Percentiles rank a stretch among this genome's conserved stretches.
These are phyloP conservation scores for Oenanthe javanica DNA, from an alignment of 140 eudicot species.

Conservation along the genomic window DNA sequence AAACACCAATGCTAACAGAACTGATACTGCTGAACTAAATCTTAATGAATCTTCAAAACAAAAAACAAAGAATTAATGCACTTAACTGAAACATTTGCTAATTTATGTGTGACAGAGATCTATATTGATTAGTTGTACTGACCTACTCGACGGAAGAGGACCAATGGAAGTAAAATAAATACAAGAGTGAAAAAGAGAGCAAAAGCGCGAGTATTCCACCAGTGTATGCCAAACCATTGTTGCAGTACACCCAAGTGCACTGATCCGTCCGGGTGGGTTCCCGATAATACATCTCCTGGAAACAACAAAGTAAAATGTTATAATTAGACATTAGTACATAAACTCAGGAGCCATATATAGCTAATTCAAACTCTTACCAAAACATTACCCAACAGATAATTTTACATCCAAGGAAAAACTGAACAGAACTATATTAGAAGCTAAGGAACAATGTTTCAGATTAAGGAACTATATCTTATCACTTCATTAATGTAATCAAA, in stretches of 20 bases:
- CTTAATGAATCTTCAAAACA: constrained; percentile 43
- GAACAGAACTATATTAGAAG: not conserved
- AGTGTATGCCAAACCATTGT: constrained; percentile 85
- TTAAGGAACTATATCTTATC: not conserved
- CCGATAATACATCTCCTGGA: constrained; percentile 84
- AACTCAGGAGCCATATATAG: not conserved
- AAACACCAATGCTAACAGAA: constrained; percentile 72
- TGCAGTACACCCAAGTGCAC: constrained; percentile 76
- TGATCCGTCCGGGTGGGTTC: constrained; percentile 47
- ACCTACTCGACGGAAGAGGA: constrained; percentile 86
- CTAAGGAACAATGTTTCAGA: not conserved
- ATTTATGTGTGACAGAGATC: not conserved
- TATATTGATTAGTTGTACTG: constrained; percentile 16
- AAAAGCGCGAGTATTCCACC: constrained; percentile 82
- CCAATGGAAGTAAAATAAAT: constrained; percentile 79
- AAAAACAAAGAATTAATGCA: not conserved
- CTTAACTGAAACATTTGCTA: not conserved
- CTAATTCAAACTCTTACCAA: not conserved
- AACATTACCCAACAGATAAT: not conserved
- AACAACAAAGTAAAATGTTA: not conserved
- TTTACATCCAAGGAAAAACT: not conserved
- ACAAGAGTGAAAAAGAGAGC: constrained; percentile 52
- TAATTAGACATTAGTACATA: not conserved
- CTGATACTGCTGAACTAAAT: constrained; percentile 74
- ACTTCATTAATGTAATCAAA: not conserved